These are phyloP conservation scores for Haplosporangium sp. DNA, from an alignment of 371 early-diverging fungal genomes.

Conservation along the genomic window DNA sequence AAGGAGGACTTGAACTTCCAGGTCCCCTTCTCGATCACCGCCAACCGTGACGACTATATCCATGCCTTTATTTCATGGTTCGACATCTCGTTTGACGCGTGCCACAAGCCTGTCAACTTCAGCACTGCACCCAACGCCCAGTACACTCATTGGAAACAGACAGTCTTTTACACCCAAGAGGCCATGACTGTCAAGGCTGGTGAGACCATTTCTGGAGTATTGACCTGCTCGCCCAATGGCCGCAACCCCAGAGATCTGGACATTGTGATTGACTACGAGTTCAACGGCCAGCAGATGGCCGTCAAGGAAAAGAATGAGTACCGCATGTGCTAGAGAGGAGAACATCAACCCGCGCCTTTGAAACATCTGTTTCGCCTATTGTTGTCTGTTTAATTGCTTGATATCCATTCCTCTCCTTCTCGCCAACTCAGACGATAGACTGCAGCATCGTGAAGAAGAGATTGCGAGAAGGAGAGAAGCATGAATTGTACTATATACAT, in stretches of 20 bases:
- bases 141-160: slow-evolving; percentile 99
- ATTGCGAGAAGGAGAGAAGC: not conserved
- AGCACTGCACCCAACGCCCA: slow-evolving; percentile 88
- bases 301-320: slow-evolving; percentile 79
- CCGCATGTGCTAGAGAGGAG: slow-evolving; percentile 76
- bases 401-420: slow-evolving; percentile 9
- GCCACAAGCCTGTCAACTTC: slow-evolving; percentile 88
- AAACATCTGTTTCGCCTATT: not conserved
- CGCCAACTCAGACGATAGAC: not conserved
- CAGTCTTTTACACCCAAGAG: slow-evolving; percentile 88
- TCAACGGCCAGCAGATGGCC: slow-evolving; percentile 72
- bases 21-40: slow-evolving; percentile 81
- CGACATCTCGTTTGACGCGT: slow-evolving; percentile 90
- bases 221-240: slow-evolving; percentile 87
- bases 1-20: slow-evolving; percentile 88
- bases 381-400: not conserved
- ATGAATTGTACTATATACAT: slow-evolving; percentile 16
- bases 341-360: too few relatives aligned
- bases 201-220: slow-evolving; percentile 84
- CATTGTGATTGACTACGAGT: slow-evolving; percentile 83
- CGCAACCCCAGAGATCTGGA: slow-evolving; percentile 95
- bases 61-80: slow-evolving; percentile 96
- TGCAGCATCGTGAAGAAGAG: not conserved
- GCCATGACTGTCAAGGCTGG: slow-evolving; percentile 79
- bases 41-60: slow-evolving; percentile 83